Evolutionary conservation across 2,329 filamentous ascomycete species (phyloP), one percentile per base, ranked within the genome.

Genomic region (Magnaporthiopsis incrustans): DNA sequence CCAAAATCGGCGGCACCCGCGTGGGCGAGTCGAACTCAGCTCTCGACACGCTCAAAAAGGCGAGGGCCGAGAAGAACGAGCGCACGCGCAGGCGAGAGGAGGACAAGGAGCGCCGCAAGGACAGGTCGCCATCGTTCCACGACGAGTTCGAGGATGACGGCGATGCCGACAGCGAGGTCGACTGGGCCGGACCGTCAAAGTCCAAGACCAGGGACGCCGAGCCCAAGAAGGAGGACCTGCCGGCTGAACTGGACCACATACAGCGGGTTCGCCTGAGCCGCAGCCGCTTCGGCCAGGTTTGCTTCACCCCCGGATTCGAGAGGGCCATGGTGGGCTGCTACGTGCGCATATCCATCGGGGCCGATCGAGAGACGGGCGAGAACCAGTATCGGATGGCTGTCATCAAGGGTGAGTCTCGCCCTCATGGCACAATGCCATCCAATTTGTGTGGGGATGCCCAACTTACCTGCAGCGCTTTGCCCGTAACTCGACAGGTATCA

Each of bases 231-330:
- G 86, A 91, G 66, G 85, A 86, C 58, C 44, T 57, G 18, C 88
- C 87, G 32, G 86, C 90, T 2, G 86, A 89, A 50, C 79, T 97
- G 26, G 83, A 83, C n/a, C 92, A 98, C 74, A 87, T 94, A 68
- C 90, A 98, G 72, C 86, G 91, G 62, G 86, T 94, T 63, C 87
- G 92, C 65, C 85, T 99, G 65, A 91, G 93, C 61, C 86, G 95
- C 67, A 89, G 85, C 69, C 90, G 92, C 71, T 97, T 99, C 74
- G 89, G 90, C 8, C 87, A 94, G 71, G 89, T 97, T 64, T 97
- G 92, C 81, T 97, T 96, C 78, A 94, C 93, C 69, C 95, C 95
- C 14, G 89, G 89, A 4, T 97, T 99, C 69, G 90, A 96, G 64
- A 79, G 89, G 11, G 84, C 89, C 35, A 90, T 97, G 70, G 86